phyloP scores from a whole-genome alignment of 805 yeast genomes.

The Sugiyamaella floridensis region DNA sequence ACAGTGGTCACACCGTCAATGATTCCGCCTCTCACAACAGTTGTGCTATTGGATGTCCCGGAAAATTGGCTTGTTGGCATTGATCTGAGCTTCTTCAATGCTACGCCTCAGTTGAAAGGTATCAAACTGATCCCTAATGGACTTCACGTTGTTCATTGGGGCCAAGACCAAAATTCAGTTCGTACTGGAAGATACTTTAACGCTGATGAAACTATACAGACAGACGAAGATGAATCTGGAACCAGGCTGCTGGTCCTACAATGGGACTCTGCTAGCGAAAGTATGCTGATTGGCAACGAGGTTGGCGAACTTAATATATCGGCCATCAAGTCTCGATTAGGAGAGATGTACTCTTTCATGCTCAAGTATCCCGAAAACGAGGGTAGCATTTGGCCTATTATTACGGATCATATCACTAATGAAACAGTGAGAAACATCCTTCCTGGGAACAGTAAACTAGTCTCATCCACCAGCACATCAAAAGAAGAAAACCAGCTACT shows the following conservation, averaged over 20 bases:
- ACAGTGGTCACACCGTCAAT: background rate
- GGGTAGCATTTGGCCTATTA: constrained; percentile 25
- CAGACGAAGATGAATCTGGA: background rate
- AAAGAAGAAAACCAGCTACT: constrained; percentile 42
- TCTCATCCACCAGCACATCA: constrained; percentile 44
- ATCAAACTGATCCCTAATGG: constrained; percentile 47
- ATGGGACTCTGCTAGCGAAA: constrained; percentile 36
- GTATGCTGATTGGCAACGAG: constrained; percentile 23
- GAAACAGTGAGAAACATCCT: constrained; percentile 27
- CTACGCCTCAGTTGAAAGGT: constrained; percentile 40
- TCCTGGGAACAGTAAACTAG: constrained; percentile 22
- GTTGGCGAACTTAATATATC: constrained; percentile 30
- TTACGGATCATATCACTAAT: constrained; percentile 23
- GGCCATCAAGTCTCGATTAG: constrained; percentile 27
- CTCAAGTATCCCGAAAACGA: constrained; percentile 35
- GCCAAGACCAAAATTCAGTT: constrained; percentile 33
- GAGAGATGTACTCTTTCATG: constrained; percentile 35
- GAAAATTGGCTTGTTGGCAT: constrained; percentile 39
- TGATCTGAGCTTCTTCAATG: constrained; percentile 43
- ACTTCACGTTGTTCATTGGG: constrained; percentile 49
- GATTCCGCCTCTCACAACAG: constrained; percentile 10
- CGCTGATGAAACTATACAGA: constrained; percentile 24
- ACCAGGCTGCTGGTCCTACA: constrained; percentile 28
- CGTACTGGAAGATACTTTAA: constrained; percentile 35
- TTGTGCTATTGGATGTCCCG: constrained; percentile 31